Conservation (phyloP, 495 filamentous ascomycete genomes). For the Penicillium simplicissimum region DNA sequence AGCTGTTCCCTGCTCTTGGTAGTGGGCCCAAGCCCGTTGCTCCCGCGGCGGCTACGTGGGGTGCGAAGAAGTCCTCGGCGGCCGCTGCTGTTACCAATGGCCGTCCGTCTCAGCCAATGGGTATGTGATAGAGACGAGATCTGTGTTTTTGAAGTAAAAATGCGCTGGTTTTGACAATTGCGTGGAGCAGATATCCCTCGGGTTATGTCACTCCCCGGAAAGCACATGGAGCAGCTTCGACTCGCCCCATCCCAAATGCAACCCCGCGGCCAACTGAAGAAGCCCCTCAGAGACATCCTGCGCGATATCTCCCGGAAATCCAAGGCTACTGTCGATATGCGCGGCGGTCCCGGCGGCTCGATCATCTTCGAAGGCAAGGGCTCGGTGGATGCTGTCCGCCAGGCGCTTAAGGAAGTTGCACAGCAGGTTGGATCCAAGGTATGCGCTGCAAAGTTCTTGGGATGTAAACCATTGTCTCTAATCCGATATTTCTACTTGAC, state of each 20-base stretch:
- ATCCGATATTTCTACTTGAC: conserved; percentile 6
- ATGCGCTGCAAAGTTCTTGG: conserved; percentile 9
- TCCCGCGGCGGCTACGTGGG: conserved; percentile 69
- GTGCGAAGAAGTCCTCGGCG: conserved; percentile 56
- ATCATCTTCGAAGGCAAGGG: conserved; percentile 81
- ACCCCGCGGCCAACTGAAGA: conserved; percentile 73
- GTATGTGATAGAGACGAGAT: conserved; percentile 26
- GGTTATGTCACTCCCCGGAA: conserved; percentile 71
- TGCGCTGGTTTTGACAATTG: conserved; percentile 1
- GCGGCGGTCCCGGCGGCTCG: conserved; percentile 61
- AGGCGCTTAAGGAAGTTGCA: conserved; percentile 83
- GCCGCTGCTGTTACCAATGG: conserved; percentile 64
- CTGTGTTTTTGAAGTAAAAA: neutral
- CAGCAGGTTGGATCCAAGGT: conserved; percentile 85
- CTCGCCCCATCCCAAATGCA: conserved; percentile 72
- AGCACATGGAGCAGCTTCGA: conserved; percentile 71
- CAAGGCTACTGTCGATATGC: conserved; percentile 80
- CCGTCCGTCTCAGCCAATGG: conserved; percentile 44
- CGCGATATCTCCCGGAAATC: conserved; percentile 85
- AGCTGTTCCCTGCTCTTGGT: conserved; percentile 86
- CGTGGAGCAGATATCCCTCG: conserved; percentile 48
- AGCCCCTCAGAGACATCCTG: conserved; percentile 75
- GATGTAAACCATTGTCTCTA: neutral
- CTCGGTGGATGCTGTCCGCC: conserved; percentile 70
- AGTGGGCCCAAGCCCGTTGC: conserved; percentile 64